These are phyloP conservation scores for Talaromyces sp. DNA, from an alignment of 2,329 filamentous ascomycete genomes.

Conservation along the genomic window DNA sequence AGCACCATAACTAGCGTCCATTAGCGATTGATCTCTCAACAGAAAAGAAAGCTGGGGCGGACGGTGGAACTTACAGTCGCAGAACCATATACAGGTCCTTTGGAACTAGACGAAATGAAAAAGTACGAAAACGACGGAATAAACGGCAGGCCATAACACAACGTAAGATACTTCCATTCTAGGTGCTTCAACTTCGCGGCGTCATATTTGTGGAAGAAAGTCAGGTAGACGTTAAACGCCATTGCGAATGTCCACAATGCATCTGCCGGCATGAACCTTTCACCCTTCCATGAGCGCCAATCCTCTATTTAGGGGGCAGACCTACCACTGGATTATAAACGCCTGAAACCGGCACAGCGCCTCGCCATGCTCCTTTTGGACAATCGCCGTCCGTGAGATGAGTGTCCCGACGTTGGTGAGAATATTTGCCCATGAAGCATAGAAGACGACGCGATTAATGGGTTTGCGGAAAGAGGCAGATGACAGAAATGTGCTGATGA, in stretches of 20 bases:
- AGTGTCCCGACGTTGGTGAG: conserved; percentile 73
- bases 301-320: too few relatives aligned
- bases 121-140: conserved; percentile 66
- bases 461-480: conserved; percentile 74
- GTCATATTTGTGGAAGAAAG: conserved; percentile 72
- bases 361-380: conserved; percentile 42
- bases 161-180: conserved; percentile 66
- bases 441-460: conserved; percentile 84
- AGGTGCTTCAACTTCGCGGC: conserved; percentile 61
- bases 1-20: conserved; percentile 66
- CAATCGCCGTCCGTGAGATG: conserved; percentile 63
- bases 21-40: background rate
- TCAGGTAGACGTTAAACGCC: conserved; percentile 79
- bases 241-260: conserved; percentile 76
- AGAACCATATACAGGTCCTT: conserved; percentile 66
- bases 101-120: conserved; percentile 53
- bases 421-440: conserved; percentile 77
- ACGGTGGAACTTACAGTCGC: conserved; percentile 52
- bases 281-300: background rate
- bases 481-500: conserved; percentile 67
- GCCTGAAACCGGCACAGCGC: conserved; percentile 72
- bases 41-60: background rate
- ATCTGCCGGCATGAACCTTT: conserved; percentile 74
- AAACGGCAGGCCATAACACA: conserved; percentile 71
- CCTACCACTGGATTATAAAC: conserved; percentile 79